phyloP scores from a whole-genome alignment of 2,329 filamentous ascomycete species.

The Verticillium isaacii region DNA sequence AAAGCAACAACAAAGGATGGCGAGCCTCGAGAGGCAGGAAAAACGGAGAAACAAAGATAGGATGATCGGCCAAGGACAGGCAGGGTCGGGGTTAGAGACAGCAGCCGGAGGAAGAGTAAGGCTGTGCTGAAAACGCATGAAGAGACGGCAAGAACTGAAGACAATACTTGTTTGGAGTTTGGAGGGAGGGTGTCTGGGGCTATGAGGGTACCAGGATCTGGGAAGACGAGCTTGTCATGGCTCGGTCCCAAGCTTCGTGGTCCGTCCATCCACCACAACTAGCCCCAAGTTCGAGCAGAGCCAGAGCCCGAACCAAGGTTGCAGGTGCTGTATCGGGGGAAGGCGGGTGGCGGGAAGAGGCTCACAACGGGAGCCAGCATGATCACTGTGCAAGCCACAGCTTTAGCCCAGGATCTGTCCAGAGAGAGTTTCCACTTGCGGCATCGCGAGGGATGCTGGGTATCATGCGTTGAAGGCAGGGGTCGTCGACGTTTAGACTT shows the following conservation, averaged over 20 bases:
- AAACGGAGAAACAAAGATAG: constrained; percentile 19
- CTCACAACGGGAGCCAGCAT: constrained; percentile 19
- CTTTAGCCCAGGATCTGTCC: constrained; percentile 13
- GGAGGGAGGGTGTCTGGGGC: constrained; percentile 9
- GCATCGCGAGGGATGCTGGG: constrained; percentile 23
- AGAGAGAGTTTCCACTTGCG: constrained; percentile 26
- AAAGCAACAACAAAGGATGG: not conserved
- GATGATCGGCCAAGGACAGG: constrained; percentile 16
- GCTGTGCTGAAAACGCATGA: constrained; percentile 26
- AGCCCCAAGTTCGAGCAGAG: not conserved
- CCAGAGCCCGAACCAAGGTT: not conserved
- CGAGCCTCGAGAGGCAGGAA: constrained; percentile 11
- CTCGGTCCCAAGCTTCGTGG: constrained; percentile 3
- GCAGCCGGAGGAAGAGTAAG: constrained; percentile 14
- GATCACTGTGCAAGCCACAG: constrained; percentile 15
- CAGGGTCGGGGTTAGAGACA: constrained; percentile 12
- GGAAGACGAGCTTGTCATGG: constrained; percentile 13
- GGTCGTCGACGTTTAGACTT: constrained; percentile 26
- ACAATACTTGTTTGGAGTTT: constrained; percentile 22
- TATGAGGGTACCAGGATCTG: constrained; percentile 17
- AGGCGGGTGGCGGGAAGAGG: constrained; percentile 11
- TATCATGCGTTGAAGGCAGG: constrained; percentile 26
- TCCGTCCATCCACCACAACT: constrained; percentile 1
- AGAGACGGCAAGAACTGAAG: constrained; percentile 22
- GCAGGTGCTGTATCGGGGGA: constrained; percentile 13